phyloP scores from a whole-genome alignment of 73 alveolate genomes.

The Paramecium sexaurelia region DNA sequence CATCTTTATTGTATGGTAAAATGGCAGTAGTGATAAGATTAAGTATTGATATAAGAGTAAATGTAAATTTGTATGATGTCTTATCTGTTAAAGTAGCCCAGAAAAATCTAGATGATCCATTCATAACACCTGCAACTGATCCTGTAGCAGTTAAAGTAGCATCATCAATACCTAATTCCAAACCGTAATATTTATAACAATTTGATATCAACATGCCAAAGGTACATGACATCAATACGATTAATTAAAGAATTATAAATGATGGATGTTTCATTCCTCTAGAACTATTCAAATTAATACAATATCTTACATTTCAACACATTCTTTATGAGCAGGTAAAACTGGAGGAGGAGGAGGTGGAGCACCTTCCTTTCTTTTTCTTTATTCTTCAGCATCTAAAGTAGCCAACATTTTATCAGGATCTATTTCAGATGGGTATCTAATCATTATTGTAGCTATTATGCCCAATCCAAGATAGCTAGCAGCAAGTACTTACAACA shows the following conservation, averaged over 20 bases:
- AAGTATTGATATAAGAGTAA: neutral
- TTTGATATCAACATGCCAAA: slow-evolving; percentile 9
- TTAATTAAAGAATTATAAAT: neutral
- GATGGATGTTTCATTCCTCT: neutral
- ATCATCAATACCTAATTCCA: neutral
- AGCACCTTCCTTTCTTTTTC: neutral
- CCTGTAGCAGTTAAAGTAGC: slow-evolving; percentile 21
- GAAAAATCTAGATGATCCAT: neutral
- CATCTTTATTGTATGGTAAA: slow-evolving; percentile 5
- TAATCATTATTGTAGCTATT: neutral
- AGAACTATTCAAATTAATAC: neutral
- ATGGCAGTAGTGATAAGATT: neutral
- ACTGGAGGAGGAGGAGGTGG: neutral
- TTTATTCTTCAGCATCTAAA: neutral
- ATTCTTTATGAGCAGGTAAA: neutral
- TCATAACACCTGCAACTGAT: slow-evolving; percentile 23
- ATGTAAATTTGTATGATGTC: neutral
- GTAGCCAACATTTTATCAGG: neutral
- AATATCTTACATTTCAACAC: neutral
- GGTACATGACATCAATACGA: neutral
- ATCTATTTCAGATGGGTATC: slow-evolving; percentile 24
- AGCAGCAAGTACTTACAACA: neutral
- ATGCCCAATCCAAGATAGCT: neutral
- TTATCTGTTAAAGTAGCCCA: slow-evolving; percentile 4
- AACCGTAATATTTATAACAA: neutral